Base-by-base conservation (phyloP, 345 rosid species). In the Moricandia moricandioides region DNA sequence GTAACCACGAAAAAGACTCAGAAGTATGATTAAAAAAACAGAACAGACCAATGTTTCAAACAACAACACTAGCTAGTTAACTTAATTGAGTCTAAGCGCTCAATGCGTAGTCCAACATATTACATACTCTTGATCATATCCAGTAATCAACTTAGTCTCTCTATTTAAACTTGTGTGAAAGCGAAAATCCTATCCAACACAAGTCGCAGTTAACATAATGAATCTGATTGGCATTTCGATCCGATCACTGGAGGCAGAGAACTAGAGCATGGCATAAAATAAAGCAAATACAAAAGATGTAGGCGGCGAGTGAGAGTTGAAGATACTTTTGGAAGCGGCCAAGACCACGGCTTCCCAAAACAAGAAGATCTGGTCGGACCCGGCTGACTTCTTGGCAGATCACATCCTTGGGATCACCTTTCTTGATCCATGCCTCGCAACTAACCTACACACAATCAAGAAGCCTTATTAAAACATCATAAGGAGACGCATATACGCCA, bases 341-440 rank as follows among this genome's bases (percentile, higher is more conserved):
- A 26, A 95, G 97, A 45, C 96, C 97, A 62, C 99, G 79, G 70
- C 97, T 82, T 75, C 98, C 98, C 39, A 92, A 83, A n/a, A 95
- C 94, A 13, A 95, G 89, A 21, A 90, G 67, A 86, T 95, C 99
- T 5, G 98, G 98, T 24, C 73, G 84, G 80, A 90, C 86, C 3
- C 96, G 80, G n/a, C 35, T 86, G 72, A 90, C 99, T 81, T 95
- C 97, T 56, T 76, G 86, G 80, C 99, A 92, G 67, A 95, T 89
- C 7, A 85, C 91, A 76, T 92, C 96, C 78, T 89, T 92, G 0
- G 99, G 89, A 83, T 95, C 97, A 16, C 97, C 99, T 26, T 60
- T 85, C 89, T 84, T 89, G 63, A 91, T 82, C 97, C 99, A 92
- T 24, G 98, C 88, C 75, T 95, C 92, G 62, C 94, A 95, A 45